Base-by-base conservation (phyloP, 1,284 basidiomycete genomes). In the Pseudozyma pruni region DNA sequence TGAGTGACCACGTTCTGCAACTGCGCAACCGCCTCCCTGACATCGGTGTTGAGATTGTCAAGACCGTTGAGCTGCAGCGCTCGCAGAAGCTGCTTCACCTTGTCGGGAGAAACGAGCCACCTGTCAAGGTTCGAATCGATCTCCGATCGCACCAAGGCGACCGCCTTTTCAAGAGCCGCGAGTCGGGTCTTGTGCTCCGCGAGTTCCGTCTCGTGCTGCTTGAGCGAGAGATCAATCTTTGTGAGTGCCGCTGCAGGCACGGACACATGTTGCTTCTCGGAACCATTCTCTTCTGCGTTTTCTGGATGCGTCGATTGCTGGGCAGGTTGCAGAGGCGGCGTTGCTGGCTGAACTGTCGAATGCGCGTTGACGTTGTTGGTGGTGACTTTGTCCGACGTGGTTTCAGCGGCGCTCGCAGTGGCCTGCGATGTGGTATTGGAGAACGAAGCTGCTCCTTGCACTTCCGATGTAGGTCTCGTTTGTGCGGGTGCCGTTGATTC, bases 41-140 rank as follows among this genome's bases (percentile, higher is more conserved):
- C 17, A 13, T 9, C 7, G 2, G 19, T 14, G 9, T 33, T 23
- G 7, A 23, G 20, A 1, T 38, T 27, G 37, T 20, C 33, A 11
- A 55, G 38, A 2, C 56, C 56, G 7, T 47, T 49, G 14, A 23
- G 22, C 23, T 44, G 39, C 29, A 63, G 53, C 4, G 40, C 48
- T 8, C 25, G n/a, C 3, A 43, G 16, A 13, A 63, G 54, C 16
- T 39, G 49, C 48, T 57, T 39, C 17, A 57, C 22, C 41, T 52
- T 34, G 11, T 53, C 50, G 9, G 45, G 50, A 6, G 61, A 57
- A n/a, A n/a, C 17, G 31, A 64, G n/a, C 17, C 53, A 31, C 17
- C 27, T 31, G 31, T 20, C 48, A 29, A 29, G 7, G 7, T 40
- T 23, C 17, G 22, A 27, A 1, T 33, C 39, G 29, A 7, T 23